Percentiles rank a stretch among this genome's conserved stretches.
These are phyloP conservation scores for Ramichloridium luteum DNA, from an alignment of 2,329 filamentous ascomycete genomes.

Conservation along the genomic window DNA sequence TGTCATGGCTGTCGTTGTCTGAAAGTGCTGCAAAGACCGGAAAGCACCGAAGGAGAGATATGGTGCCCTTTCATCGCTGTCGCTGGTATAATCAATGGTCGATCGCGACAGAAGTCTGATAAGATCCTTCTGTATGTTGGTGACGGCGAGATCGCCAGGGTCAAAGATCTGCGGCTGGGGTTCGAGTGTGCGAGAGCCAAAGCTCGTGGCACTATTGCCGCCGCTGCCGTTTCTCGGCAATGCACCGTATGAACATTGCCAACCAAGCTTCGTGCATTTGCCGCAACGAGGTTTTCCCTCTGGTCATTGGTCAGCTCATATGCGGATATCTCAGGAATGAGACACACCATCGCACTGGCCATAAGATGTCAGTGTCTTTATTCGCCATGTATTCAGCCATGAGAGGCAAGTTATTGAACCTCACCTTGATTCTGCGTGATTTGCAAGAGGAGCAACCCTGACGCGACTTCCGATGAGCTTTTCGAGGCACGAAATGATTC, in stretches of 20 bases:
- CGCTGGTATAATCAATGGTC: too few species aligned
- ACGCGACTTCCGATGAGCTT: slow-evolving; percentile 6
- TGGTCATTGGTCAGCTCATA: not conserved
- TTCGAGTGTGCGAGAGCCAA: slow-evolving; percentile 4
- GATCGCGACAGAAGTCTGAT: slow-evolving; percentile 2
- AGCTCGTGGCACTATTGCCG: not conserved
- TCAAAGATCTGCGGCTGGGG: slow-evolving; percentile 7
- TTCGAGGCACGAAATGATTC: slow-evolving; percentile 4
- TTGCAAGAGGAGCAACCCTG: slow-evolving; percentile 6
- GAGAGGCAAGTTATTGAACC: too few species aligned
- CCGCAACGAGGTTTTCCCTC: slow-evolving; percentile 7
- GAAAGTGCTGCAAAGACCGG: slow-evolving; percentile 12
- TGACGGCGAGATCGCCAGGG: too few species aligned
- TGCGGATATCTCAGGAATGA: too few species aligned
- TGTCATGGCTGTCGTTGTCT: slow-evolving; percentile 8
- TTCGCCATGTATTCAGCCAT: too few species aligned
- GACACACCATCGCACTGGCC: too few species aligned
- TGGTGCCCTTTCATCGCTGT: too few species aligned
- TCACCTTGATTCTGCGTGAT: slow-evolving; percentile 6
- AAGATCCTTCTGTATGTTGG: slow-evolving; percentile 7
- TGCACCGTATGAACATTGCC: slow-evolving; percentile 2
- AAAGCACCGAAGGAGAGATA: too few species aligned
- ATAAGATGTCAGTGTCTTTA: too few species aligned
- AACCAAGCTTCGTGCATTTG: slow-evolving; percentile 6
- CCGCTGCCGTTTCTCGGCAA: slow-evolving; percentile 2